Percentiles rank a stretch among this genome's conserved stretches.
Evolutionary conservation across 2,329 filamentous ascomycete species (phyloP).

Genomic region (Dothideomycetes sp.): DNA sequence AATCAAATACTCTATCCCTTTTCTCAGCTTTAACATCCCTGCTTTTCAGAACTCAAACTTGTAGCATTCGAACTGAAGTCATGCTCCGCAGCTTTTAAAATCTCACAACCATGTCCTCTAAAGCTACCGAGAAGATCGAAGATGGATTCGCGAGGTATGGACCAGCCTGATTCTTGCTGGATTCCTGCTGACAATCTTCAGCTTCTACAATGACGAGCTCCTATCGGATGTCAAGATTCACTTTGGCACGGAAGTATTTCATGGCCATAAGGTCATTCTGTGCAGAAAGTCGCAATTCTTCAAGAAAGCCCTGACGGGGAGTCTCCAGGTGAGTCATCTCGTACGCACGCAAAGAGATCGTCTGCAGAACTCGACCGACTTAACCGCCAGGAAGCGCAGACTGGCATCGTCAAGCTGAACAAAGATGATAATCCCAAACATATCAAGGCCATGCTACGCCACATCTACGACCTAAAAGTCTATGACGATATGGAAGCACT

Average conservation of each 20-base stretch:
- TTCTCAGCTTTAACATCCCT: too few species aligned
- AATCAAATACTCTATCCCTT: too few species aligned
- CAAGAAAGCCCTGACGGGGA: background rate
- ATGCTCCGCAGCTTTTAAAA: too few species aligned
- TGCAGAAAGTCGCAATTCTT: background rate
- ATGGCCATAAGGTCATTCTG: background rate
- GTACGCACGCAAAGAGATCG: too few species aligned
- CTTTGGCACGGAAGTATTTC: background rate
- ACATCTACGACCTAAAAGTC: background rate
- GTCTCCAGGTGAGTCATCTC: background rate
- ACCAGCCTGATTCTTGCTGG: background rate
- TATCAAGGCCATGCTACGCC: conserved; percentile 1
- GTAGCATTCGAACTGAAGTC: too few species aligned
- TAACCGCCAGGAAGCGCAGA: background rate
- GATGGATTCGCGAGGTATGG: background rate
- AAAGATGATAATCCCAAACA: conserved; percentile 1
- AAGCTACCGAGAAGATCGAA: too few species aligned
- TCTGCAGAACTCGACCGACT: too few species aligned
- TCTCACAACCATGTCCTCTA: too few species aligned
- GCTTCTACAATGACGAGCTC: background rate
- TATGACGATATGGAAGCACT: conserved; percentile 2
- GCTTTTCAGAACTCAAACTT: too few species aligned
- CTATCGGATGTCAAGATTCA: background rate
- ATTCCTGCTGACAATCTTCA: background rate
- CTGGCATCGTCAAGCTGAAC: background rate